Conservation (phyloP, 345 rosid species). For the Isatis tinctoria region DNA sequence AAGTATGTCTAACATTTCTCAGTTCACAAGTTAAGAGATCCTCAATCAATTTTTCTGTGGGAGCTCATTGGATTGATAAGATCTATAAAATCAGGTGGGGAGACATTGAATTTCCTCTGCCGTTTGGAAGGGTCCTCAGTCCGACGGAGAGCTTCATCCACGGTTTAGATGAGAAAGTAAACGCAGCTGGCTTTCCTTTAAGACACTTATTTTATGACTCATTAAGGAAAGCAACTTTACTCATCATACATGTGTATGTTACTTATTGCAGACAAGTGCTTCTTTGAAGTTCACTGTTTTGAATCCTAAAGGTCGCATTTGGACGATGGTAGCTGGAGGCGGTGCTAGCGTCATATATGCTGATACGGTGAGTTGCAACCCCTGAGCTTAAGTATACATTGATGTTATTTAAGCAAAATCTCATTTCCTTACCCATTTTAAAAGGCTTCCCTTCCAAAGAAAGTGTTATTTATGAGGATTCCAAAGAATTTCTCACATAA, state of each 20-base stretch:
- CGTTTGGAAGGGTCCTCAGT: slow-evolving; percentile 93
- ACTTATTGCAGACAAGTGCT: slow-evolving; percentile 74
- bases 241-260: background rate
- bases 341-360: slow-evolving; percentile 99
- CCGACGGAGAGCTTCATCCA: slow-evolving; percentile 78
- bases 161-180: slow-evolving; percentile 90
- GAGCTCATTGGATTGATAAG: slow-evolving; percentile 2
- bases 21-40: background rate
- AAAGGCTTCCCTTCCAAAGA: background rate
- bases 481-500: background rate
- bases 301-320: slow-evolving; percentile 92
- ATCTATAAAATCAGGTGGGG: slow-evolving; percentile 66
- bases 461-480: background rate
- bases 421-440: background rate
- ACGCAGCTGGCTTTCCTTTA: background rate
- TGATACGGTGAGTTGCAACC: slow-evolving; percentile 60
- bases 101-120: slow-evolving; percentile 75
- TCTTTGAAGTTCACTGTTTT: slow-evolving; percentile 92
- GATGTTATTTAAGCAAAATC: background rate
- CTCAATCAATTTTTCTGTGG: background rate
- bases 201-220: background rate
- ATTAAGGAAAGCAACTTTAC: background rate
- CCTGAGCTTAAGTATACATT: background rate
- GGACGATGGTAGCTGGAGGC: slow-evolving; percentile 99
- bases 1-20: slow-evolving; percentile 34